Base-by-base conservation (phyloP, 106 monocot species). In the Dendrobium catenatum region DNA sequence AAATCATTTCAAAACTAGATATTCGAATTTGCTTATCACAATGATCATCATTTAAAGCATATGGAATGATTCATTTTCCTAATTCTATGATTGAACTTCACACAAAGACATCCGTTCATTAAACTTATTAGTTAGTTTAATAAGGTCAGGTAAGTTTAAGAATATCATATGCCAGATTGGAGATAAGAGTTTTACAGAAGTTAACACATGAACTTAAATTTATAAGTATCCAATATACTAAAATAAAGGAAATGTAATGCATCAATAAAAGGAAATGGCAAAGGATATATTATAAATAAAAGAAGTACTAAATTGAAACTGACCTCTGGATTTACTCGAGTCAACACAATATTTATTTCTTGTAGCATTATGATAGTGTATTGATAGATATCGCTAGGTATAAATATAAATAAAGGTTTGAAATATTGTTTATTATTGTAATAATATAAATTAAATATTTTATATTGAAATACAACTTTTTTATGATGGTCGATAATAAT, bases 241-340 rank as follows among this genome's bases (percentile, higher is more conserved):
- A 11, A 27, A 31, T 70, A 70, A 70, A 27, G 15, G 5, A 70
- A 27, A 70, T 70, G 70, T 33, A 20, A 70, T 33, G 70, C 33
- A 31, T 33, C 26, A 70, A 49, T 49, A 49, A 49, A 31, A 70
- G 33, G 70, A 0, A 70, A 70, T 33, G 10, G 33, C 29, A 70
- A 70, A 43, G 43, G 15, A 74, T 74, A 74, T 42, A 18, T 10
- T 7, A 43, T 20, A 43, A 43, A 37, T 11, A 24, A 81, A 55
- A 42, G 20, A 47, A 33, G 1, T 37, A 75, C 18, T 68, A 76
- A 68, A 46, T 15, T 61, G 67, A 31, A 81, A 40, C 20, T 58
- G 40, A 91, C 95, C 93, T 96, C 96, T 0, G 92, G 96, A 81
- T 94, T 96, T 73, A 96, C 92, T 9, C 96, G 92, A 55, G 96